Conservation (phyloP, 805 yeast genomes). For the Candida silvicultrix region DNA sequence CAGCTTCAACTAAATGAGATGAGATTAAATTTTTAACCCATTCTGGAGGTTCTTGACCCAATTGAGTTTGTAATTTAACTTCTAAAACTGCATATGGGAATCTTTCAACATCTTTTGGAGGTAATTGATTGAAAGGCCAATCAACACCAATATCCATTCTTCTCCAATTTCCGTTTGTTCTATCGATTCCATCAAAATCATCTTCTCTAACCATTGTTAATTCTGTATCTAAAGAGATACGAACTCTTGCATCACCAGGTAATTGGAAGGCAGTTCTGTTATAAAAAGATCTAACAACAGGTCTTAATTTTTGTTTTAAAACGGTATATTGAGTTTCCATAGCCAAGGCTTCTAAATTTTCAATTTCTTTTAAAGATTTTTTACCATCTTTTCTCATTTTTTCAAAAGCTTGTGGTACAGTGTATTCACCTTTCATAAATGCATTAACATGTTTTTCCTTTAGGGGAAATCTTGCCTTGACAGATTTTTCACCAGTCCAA, state of each 20-base stretch:
- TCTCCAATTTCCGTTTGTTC: conserved; percentile 95
- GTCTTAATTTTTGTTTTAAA: conserved; percentile 77
- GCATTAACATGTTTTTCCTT: conserved; percentile 88
- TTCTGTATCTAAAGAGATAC: conserved; percentile 96
- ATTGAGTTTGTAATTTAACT: conserved; percentile 93
- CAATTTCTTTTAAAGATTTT: conserved; percentile 81
- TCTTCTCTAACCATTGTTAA: conserved; percentile 97
- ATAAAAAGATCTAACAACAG: conserved; percentile 93
- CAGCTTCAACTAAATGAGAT: conserved; percentile 94
- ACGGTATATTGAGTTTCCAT: conserved; percentile 89
- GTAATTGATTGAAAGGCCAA: conserved; percentile 85
- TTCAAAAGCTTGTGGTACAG: conserved; percentile 86
- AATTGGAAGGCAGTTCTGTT: conserved; percentile 98
- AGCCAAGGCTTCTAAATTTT: conserved; percentile 86
- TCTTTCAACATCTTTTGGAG: conserved; percentile 80
- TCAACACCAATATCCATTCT: conserved; percentile 98
- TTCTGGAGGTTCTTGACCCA: conserved; percentile 98
- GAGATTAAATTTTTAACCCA: conserved; percentile 94
- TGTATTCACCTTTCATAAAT: conserved; percentile 75
- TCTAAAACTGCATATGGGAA: conserved; percentile 98
- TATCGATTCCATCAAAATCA: conserved; percentile 85
- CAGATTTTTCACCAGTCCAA: conserved; percentile 99
- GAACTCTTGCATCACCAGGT: conserved; percentile 98
- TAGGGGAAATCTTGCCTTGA: conserved; percentile 89
- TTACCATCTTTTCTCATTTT: conserved; percentile 91